Base-by-base conservation (phyloP, 2,329 filamentous ascomycete species). In the Fusarium albidum region DNA sequence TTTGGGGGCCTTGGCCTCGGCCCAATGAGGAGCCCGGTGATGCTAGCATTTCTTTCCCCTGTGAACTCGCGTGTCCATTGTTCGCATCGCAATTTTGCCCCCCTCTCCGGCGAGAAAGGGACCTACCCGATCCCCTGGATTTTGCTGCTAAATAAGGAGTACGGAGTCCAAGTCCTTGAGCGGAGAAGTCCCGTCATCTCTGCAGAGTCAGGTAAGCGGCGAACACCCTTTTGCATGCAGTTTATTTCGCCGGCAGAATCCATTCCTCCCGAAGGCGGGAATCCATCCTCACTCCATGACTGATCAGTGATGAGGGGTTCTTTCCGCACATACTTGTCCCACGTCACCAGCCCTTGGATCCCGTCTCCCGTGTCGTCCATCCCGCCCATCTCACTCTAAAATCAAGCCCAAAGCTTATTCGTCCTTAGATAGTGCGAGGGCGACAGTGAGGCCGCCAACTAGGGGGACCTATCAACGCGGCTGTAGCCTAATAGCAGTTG, bases 61-160 rank as follows among this genome's bases (percentile, higher is more conserved):
- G 34, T 39, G 34, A 47, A 61, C 49, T 62, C 48, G 57, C 31
- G 37, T 61, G 41, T 55, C 35, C 52, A 54, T 45, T 32, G 45
- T 62, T 47, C 21, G 21, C 35, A 49, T 18, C 27, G 28, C 37
- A 39, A 41, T 31, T 43, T 53, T 49, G 56, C 35, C 44, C 32
- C 50, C 42, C 53, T 55, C 21, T 21, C 21, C 21, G 21, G 5
- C 40, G 28, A 31, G 39, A 29, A 40, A 31, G 21, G 42, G 27
- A 37, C 45, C 40, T 34, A 37, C 45, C 40, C 38, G 10, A 27
- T 58, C 40, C 48, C 57, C 49, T 60, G 40, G 31, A 53, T 35
- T 38, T 44, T 56, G 25, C 28, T 49, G 39, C 57, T 45, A 35
- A 44, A 61, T 48, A 27, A 31, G 38, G 48, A 56, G 43, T 37